These are phyloP conservation scores for Parietaria judaica DNA, from an alignment of 306 rosid species.

Conservation along the genomic window DNA sequence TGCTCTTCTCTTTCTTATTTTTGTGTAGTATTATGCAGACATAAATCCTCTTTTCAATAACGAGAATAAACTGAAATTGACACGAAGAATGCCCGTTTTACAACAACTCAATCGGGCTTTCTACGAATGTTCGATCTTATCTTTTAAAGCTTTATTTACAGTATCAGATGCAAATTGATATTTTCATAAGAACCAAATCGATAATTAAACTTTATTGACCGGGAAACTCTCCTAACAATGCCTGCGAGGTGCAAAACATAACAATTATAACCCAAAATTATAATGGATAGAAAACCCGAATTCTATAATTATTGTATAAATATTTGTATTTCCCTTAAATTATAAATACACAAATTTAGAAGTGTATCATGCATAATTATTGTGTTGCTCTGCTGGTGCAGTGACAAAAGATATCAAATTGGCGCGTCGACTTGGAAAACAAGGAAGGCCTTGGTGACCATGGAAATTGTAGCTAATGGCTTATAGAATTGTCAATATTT, in stretches of 20 bases:
- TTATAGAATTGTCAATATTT: too few relatives aligned
- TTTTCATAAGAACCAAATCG: too few relatives aligned
- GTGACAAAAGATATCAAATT: constrained; percentile 91
- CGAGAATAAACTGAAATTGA: neutral
- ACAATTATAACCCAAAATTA: too few relatives aligned
- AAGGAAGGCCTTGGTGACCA: constrained; percentile 65
- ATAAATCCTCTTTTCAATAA: constrained; percentile 7
- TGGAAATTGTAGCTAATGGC: neutral
- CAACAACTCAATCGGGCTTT: neutral
- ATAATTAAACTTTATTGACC: too few relatives aligned
- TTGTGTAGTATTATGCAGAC: neutral
- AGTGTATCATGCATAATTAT: neutral
- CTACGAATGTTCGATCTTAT: neutral
- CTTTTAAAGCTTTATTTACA: neutral
- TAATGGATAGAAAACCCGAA: too few relatives aligned
- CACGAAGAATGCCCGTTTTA: neutral
- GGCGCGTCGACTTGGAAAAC: constrained; percentile 70
- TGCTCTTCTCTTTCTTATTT: neutral
- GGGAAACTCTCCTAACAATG: too few relatives aligned
- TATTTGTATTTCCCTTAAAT: neutral
- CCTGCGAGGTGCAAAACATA: too few relatives aligned
- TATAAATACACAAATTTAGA: too few relatives aligned
- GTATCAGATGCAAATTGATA: too few relatives aligned
- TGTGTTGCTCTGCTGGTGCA: constrained; percentile 23
- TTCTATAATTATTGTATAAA: neutral